Percentiles rank a stretch among this genome's conserved stretches.
Conservation (phyloP, 257 asterid species). For the Leptodermis oblonga region DNA sequence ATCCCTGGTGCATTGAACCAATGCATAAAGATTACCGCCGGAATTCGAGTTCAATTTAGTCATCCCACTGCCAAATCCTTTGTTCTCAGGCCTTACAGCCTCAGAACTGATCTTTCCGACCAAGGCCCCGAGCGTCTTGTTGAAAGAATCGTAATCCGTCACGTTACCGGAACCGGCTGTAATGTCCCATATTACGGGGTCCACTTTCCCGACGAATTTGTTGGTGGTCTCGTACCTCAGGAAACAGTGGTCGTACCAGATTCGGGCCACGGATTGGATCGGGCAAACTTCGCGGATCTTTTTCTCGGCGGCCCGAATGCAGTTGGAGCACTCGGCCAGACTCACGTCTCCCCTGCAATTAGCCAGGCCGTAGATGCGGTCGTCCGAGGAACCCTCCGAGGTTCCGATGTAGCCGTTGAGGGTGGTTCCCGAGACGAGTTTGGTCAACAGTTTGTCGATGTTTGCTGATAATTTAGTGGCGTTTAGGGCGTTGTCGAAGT, state of each 20-base stretch:
- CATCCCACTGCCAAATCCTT: slow-evolving; percentile 59
- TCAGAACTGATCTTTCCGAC: slow-evolving; percentile 32
- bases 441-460: slow-evolving; percentile 33
- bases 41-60: slow-evolving; percentile 30
- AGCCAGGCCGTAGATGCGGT: slow-evolving; percentile 52
- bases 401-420: slow-evolving; percentile 39
- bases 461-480: slow-evolving; percentile 29
- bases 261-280: slow-evolving; percentile 39
- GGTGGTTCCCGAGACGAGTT: slow-evolving; percentile 35
- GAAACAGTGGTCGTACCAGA: slow-evolving; percentile 72
- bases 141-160: slow-evolving; percentile 44
- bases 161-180: slow-evolving; percentile 48
- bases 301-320: slow-evolving; percentile 52
- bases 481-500: slow-evolving; percentile 17
- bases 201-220: slow-evolving; percentile 46
- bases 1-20: slow-evolving; percentile 83
- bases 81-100: slow-evolving; percentile 41
- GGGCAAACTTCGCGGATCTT: slow-evolving; percentile 42
- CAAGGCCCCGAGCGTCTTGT: slow-evolving; percentile 30
- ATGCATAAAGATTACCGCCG: slow-evolving; percentile 41
- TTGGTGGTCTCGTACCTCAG: slow-evolving; percentile 36
- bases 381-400: slow-evolving; percentile 33
- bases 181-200: slow-evolving; percentile 33
- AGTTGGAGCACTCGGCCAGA: slow-evolving; percentile 42
- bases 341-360: slow-evolving; percentile 81